Percentiles rank a stretch among this genome's conserved stretches.
Conservation (phyloP, 208 protist genomes). For the Acanthamoeba triangularis region DNA sequence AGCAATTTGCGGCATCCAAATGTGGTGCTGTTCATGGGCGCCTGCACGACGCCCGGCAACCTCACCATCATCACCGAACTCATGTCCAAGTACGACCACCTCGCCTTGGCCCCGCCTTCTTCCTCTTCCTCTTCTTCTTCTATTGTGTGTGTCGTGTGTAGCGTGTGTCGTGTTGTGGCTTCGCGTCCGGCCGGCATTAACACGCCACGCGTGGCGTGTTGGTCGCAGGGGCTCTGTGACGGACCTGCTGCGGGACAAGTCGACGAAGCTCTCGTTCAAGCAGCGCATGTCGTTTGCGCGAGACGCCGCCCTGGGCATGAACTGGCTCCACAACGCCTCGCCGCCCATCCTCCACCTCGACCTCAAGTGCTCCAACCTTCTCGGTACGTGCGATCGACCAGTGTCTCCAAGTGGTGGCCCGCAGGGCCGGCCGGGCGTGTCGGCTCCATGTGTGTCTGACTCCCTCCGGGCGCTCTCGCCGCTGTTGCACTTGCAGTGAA, state of each 20-base stretch:
- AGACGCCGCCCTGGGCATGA: slow-evolving; percentile 75
- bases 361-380: slow-evolving; percentile 79
- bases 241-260: slow-evolving; percentile 69
- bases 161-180: background rate
- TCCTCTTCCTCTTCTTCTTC: background rate
- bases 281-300: slow-evolving; percentile 38
- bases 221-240: slow-evolving; percentile 13
- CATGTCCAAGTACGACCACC: slow-evolving; percentile 9
- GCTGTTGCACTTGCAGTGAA: background rate
- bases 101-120: no score
- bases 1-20: slow-evolving; percentile 64
- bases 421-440: no score
- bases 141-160: background rate
- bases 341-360: slow-evolving; percentile 82
- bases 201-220: background rate
- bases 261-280: slow-evolving; percentile 58
- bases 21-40: slow-evolving; percentile 67
- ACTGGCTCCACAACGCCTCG: slow-evolving; percentile 66
- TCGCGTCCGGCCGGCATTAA: background rate
- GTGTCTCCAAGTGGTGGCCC: background rate
- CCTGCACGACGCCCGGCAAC: slow-evolving; percentile 13
- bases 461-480: background rate
- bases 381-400: background rate
- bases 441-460: background rate
- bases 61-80: slow-evolving; percentile 64